phyloP scores from a whole-genome alignment of 208 protist genomes.

The Endotrypanum monterogeii region DNA sequence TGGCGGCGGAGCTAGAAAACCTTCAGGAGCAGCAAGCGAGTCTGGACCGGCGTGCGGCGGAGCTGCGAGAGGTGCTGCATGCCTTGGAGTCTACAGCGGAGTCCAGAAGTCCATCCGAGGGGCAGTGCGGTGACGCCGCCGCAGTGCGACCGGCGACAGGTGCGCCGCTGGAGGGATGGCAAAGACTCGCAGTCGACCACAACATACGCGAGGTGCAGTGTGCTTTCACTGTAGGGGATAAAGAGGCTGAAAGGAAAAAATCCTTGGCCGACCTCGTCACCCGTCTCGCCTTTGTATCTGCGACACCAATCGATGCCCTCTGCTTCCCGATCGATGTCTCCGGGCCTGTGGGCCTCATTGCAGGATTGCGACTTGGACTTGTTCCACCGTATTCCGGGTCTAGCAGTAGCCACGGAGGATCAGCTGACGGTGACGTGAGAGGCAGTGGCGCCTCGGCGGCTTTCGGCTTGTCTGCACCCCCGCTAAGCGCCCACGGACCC shows the following conservation, averaged over 20 bases:
- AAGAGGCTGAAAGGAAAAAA: constrained; percentile 30
- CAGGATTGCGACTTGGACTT: constrained; percentile 63
- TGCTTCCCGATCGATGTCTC: constrained; percentile 60
- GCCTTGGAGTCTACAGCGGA: constrained; percentile 11
- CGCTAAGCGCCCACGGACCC: neutral
- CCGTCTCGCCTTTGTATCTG: constrained; percentile 28
- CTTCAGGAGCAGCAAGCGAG: constrained; percentile 14
- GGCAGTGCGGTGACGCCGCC: neutral
- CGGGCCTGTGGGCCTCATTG: constrained; percentile 56
- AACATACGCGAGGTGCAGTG: constrained; percentile 37
- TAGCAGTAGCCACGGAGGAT: neutral
- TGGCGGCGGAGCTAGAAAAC: constrained; percentile 18
- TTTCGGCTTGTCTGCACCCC: neutral
- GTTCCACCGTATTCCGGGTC: constrained; percentile 20
- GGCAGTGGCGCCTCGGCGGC: neutral
- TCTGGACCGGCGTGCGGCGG: constrained; percentile 15
- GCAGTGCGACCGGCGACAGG: neutral
- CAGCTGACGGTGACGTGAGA: neutral
- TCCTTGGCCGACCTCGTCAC: constrained; percentile 13
- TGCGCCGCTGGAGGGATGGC: constrained; percentile 4
- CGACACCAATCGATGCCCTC: constrained; percentile 38
- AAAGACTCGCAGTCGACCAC: constrained; percentile 6
- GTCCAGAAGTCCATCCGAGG: neutral
- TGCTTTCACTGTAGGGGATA: constrained; percentile 39
- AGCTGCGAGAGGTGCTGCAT: constrained; percentile 18